Base-by-base conservation (phyloP, 2,329 filamentous ascomycete genomes). In the Venturia nashicola region DNA sequence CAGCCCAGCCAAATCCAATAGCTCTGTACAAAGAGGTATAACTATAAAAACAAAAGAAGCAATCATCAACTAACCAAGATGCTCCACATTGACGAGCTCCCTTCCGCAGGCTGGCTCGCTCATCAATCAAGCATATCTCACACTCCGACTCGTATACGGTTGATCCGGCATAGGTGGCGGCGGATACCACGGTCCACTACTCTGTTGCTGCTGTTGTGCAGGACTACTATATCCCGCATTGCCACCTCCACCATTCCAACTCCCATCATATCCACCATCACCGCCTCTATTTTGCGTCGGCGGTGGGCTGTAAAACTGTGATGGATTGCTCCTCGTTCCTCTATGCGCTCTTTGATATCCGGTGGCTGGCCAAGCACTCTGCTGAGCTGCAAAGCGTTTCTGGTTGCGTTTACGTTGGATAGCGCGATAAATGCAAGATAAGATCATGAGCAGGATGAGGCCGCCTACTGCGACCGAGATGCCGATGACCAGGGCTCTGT, bases 401-500 rank as follows among this genome's bases (percentile, higher is more conserved):
- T 36, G 36, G 27, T 12, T 34, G 20, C 43, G 23, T 20, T 39
- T 61, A 7, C 62, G 39, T 54, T 64, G 2, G 18, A 46, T 20
- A 18, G 39, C 16, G 55, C 62, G 62, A 65, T 81, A 76, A 69
- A 86, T 80, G 76, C 91, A 96, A 71, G 82, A 82, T 12, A 87
- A 68, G 61, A 97, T 77, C 42, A 82, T 80, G 57, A 96, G 73
- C 20, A 95, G 71, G 6, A 96, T 70, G 6, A 97, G 78, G 7
- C 82, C 84, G 59, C 91, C 93, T 18, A 96, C 79, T 12, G 85
- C 88, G 59, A 80, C 79, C 5, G 83, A 84, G 12, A 97, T 78
- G 32, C 89, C 91, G 67, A 97, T 96, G 68, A 95, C 88, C 67
- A 97, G 83, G 62, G 83, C 77, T 75, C 89, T 89, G 78, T 97